phyloP scores from a whole-genome alignment of 2,329 filamentous ascomycete genomes.

The Calonectria ilicicola region DNA sequence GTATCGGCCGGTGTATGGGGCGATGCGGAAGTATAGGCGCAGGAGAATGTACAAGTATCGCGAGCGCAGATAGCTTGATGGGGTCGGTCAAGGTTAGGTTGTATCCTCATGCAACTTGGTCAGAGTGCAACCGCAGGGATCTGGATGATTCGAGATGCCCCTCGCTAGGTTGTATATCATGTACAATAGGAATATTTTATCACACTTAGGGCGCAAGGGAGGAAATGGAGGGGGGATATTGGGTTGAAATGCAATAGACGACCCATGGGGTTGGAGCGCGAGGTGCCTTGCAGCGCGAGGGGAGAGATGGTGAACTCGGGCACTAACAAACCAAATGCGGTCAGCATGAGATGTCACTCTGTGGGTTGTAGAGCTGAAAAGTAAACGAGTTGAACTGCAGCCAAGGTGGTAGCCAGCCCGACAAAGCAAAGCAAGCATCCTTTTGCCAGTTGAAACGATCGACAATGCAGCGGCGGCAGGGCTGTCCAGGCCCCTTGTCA shows the following conservation, averaged over 20 bases:
- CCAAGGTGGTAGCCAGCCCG: conserved; percentile 5
- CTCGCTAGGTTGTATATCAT: conserved; percentile 13
- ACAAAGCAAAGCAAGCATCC: not conserved
- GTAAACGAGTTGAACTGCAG: not conserved
- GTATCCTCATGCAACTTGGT: conserved; percentile 20
- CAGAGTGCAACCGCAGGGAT: not conserved
- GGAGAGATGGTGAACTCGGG: not conserved
- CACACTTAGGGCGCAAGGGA: not conserved
- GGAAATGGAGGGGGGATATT: not conserved
- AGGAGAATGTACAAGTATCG: conserved; percentile 32
- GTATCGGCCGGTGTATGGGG: conserved; percentile 26
- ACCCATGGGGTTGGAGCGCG: not conserved
- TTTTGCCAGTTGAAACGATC: conserved; percentile 1
- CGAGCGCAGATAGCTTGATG: conserved; percentile 16
- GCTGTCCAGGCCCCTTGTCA: not conserved
- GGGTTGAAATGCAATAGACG: not conserved
- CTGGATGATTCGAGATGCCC: conserved; percentile 9
- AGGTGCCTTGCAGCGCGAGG: not conserved
- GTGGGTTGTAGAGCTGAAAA: not conserved
- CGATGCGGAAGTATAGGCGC: conserved; percentile 26
- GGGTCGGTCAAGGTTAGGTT: not conserved
- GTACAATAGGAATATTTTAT: not conserved
- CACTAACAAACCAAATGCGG: not conserved
- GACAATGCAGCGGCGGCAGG: conserved; percentile 9
- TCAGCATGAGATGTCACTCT: conserved; percentile 3